Evolutionary conservation across 805 yeast species (phyloP).

Genomic region (Cyberlindnera samutprakarnensis): DNA sequence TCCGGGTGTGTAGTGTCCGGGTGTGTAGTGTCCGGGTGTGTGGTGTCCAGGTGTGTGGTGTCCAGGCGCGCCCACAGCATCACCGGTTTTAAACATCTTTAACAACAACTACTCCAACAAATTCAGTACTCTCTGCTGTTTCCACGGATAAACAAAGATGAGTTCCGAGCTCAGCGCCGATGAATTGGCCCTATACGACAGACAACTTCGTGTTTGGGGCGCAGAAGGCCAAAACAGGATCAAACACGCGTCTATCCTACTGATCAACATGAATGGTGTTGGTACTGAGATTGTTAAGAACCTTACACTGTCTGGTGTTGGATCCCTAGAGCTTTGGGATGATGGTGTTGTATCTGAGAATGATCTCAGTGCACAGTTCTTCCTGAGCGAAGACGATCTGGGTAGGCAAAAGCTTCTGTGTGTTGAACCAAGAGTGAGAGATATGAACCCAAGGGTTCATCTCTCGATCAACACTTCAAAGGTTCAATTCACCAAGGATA

Average conservation of each 20-base stretch:
- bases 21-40: too few species aligned
- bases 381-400: conserved; percentile 46
- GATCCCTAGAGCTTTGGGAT: conserved; percentile 68
- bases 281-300: conserved; percentile 83
- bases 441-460: conserved; percentile 74
- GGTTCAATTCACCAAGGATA: conserved; percentile 10
- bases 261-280: conserved; percentile 68
- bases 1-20: too few species aligned
- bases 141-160: too few species aligned
- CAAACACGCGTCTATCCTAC: conserved; percentile 60
- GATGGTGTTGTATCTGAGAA: conserved; percentile 41
- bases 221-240: conserved; percentile 78
- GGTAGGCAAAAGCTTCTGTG: conserved; percentile 52
- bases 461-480: conserved; percentile 35
- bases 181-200: conserved; percentile 86
- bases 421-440: conserved; percentile 49
- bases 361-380: conserved; percentile 72
- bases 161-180: conserved; percentile 36
- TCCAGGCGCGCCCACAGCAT: too few species aligned
- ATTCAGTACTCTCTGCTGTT: too few species aligned
- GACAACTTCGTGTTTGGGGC: conserved; percentile 96
- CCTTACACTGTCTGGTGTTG: conserved; percentile 82
- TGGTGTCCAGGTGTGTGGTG: too few species aligned
- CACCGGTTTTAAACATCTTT: too few species aligned
- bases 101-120: too few species aligned